Base-by-base conservation (phyloP, 805 yeast genomes). In the Teunomyces gatunensis region DNA sequence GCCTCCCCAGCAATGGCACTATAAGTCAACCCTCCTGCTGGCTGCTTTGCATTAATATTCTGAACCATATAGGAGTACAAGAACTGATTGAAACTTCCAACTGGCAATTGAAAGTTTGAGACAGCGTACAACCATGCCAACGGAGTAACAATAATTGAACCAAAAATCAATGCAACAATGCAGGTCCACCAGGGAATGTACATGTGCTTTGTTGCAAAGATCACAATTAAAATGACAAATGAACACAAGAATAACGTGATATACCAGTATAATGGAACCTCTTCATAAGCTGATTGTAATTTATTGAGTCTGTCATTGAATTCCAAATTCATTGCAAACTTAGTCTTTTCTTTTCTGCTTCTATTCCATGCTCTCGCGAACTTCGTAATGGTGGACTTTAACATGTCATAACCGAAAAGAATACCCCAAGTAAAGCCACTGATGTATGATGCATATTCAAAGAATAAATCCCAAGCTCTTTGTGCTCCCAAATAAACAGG, bases 251-350 rank as follows among this genome's bases (percentile, higher is more conserved):
- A 74, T 23, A 77, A 51, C 1, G 45, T 36, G 11, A 56, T 33
- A 49, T 72, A 77, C 80, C 80, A 77, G 33, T 55, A 56, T 3
- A 46, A 45, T 1, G 81, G 81, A 21, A 77, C 73, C 32, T 67
- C 72, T 12, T 55, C 59, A 48, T 75, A 74, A 0, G 53, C 54
- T 1, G 73, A 53, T 48, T 73, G 75, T 35, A 69, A 54, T 46
- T 67, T 68, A 54, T 74, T 77, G 27, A 77, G 61, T 48, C 78
- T 62, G 51, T 77, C 82, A 10, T 67, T 57, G 49, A 63, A 67
- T 13, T 53, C 59, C 20, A 36, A 45, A 36, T 54, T 55, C 33
- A 54, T 48, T 7, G 54, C 25, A 28, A 18, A 42, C 23, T 46
- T 44, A 13, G 40, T 39, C 21, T 11, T 41, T 17, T 46, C 47